A percentile compares a stretch with the other conserved stretches of the same genome.
Evolutionary conservation across 164 flowering plant species (phyloP).

Genomic region (Cinnamomum chago): DNA sequence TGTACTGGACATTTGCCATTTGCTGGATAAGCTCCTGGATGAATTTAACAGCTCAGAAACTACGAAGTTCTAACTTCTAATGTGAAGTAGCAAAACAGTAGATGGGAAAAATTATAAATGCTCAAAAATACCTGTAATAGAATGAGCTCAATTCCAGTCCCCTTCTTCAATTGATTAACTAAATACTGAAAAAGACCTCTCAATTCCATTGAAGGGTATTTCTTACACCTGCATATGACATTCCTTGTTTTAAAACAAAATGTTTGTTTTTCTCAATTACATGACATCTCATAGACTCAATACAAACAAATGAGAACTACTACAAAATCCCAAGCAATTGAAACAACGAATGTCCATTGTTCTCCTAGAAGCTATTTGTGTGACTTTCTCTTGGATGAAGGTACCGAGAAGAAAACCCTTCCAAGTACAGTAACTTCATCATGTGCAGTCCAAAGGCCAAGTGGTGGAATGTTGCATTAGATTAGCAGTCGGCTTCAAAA

Average conservation of each 20-base stretch:
- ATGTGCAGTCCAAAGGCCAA: too few relatives aligned
- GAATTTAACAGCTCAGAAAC: slow-evolving; percentile 11
- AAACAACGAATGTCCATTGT: background rate
- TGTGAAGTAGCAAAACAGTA: background rate
- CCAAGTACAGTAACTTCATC: too few relatives aligned
- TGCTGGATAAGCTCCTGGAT: slow-evolving; percentile 94
- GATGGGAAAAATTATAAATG: background rate
- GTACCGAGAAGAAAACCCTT: too few relatives aligned
- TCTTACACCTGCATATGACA: slow-evolving; percentile 71
- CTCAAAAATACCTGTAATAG: slow-evolving; percentile 75
- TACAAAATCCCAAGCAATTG: background rate
- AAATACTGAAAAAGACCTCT: slow-evolving; percentile 99
- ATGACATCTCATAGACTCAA: background rate
- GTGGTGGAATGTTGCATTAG: too few relatives aligned
- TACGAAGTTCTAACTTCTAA: slow-evolving; percentile 1
- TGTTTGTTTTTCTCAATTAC: background rate
- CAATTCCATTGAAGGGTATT: slow-evolving; percentile 97
- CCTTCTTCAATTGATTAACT: slow-evolving; percentile 89
- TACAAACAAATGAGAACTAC: too few relatives aligned
- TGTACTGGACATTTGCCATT: slow-evolving; percentile 99
- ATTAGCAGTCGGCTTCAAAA: too few relatives aligned
- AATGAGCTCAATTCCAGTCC: slow-evolving; percentile 92
- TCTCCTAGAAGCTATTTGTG: too few relatives aligned
- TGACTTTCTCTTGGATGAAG: too few relatives aligned
- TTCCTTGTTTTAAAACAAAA: background rate